Evolutionary conservation across 768 basidiomycete species (phyloP).

Genomic region (Lactifluus subvellereus): DNA sequence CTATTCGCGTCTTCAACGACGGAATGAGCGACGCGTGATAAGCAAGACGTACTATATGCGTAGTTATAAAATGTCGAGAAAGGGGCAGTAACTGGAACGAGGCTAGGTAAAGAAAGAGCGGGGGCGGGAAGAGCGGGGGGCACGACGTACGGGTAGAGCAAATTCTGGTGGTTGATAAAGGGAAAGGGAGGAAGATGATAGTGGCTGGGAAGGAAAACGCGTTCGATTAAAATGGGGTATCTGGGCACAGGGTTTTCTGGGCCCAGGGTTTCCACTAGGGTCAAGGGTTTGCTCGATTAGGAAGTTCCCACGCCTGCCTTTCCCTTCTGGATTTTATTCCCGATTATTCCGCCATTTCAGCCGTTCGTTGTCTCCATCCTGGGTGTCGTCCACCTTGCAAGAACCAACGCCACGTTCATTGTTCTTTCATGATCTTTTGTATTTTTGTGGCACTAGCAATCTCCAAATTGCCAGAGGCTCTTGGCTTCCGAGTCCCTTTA

Average conservation of each 20-base stretch:
- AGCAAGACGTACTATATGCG: conserved; percentile 13
- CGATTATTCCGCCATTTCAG: conserved; percentile 6
- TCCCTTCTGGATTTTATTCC: conserved; percentile 8
- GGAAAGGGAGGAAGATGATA: conserved; percentile 20
- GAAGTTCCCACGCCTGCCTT: conserved; percentile 20
- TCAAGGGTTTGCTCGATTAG: conserved; percentile 24
- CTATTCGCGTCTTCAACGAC: conserved; percentile 32
- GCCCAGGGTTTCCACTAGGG: conserved; percentile 24
- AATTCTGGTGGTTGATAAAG: conserved; percentile 23
- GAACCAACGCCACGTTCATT: background rate
- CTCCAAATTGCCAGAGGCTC: background rate
- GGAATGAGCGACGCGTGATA: background rate
- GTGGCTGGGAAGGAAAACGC: conserved; percentile 18
- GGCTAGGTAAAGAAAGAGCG: conserved; percentile 19
- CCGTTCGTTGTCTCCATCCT: background rate
- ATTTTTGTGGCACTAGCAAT: background rate
- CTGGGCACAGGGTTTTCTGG: conserved; percentile 27
- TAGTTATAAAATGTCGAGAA: conserved; percentile 27
- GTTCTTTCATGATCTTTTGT: background rate
- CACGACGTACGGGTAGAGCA: conserved; percentile 14
- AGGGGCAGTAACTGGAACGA: conserved; percentile 16
- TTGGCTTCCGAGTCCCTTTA: background rate
- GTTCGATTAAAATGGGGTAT: conserved; percentile 26
- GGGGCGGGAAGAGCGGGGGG: conserved; percentile 10
- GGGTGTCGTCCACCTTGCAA: background rate